These are phyloP conservation scores for Barnettozyma wickerhamii DNA, from an alignment of 805 yeast species.

Conservation along the genomic window DNA sequence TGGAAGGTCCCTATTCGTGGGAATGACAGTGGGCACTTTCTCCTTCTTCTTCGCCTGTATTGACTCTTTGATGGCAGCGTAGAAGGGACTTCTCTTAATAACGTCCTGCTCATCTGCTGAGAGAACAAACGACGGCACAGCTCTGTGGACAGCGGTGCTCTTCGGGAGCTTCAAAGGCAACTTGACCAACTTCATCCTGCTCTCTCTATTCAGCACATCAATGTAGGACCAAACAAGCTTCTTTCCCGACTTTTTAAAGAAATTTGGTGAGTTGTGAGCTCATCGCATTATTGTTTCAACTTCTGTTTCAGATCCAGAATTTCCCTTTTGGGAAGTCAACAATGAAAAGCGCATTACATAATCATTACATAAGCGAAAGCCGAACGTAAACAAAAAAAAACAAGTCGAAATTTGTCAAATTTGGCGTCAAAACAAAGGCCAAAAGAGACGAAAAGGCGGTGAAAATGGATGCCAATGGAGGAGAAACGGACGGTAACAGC, in stretches of 20 bases:
- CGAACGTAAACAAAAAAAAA: no score
- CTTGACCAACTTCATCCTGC: conserved; percentile 1
- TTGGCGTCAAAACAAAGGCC: neutral
- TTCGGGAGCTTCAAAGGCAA: conserved; percentile 3
- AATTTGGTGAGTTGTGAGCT: no score
- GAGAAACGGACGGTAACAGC: neutral
- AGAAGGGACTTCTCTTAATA: conserved; percentile 2
- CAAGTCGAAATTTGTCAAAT: neutral
- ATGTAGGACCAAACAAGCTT: no score
- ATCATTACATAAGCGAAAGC: neutral
- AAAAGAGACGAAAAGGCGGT: neutral
- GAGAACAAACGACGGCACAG: conserved; percentile 4
- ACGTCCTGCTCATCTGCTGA: neutral
- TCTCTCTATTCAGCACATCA: no score
- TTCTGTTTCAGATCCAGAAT: neutral
- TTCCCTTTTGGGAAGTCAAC: conserved; percentile 5
- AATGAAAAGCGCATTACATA: neutral
- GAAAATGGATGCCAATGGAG: neutral
- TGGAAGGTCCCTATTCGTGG: neutral
- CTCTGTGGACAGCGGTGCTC: no score
- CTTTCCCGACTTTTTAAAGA: no score
- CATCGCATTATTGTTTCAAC: no score
- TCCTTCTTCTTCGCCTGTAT: neutral
- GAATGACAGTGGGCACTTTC: no score
- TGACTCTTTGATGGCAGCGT: neutral